Conservation (phyloP, 164 flowering plant species). For the Nymphaea colorata region DNA sequence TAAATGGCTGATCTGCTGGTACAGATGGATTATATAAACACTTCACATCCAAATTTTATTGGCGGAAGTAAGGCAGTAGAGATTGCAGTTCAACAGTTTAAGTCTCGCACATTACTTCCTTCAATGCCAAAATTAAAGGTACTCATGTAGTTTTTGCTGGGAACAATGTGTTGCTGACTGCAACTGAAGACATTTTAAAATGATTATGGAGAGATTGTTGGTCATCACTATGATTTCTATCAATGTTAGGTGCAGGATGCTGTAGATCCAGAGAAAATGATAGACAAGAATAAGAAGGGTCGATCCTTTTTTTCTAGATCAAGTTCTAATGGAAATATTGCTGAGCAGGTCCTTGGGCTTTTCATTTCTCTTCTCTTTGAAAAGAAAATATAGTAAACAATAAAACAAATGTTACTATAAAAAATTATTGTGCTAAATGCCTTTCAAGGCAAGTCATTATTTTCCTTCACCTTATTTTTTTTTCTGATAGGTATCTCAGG, state of each 20-base stretch:
- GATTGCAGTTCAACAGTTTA: conserved; percentile 54
- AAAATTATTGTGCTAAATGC: neutral
- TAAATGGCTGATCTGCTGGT: neutral
- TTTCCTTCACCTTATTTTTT: neutral
- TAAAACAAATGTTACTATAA: no score
- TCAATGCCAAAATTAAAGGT: conserved; percentile 58
- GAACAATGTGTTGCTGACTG: neutral
- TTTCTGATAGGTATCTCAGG: conserved; percentile 21
- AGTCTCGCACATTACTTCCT: conserved; percentile 35
- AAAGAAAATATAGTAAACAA: no score
- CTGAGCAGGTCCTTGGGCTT: conserved; percentile 56
- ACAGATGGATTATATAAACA: conserved; percentile 97
- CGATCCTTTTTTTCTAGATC: conserved; percentile 68
- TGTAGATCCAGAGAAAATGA: conserved; percentile 50
- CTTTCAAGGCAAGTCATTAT: no score
- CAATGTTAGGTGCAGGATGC: conserved; percentile 46
- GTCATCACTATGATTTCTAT: conserved; percentile 16
- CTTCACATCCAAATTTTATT: conserved; percentile 91
- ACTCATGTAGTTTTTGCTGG: conserved; percentile 1
- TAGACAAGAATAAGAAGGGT: conserved; percentile 60
- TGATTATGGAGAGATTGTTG: conserved; percentile 36
- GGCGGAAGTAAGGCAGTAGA: conserved; percentile 98
- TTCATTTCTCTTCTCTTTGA: neutral
- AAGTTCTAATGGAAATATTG: conserved; percentile 59
- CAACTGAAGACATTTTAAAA: neutral